Conservation (phyloP, 78 protist genomes). For the Guillardia theta region DNA sequence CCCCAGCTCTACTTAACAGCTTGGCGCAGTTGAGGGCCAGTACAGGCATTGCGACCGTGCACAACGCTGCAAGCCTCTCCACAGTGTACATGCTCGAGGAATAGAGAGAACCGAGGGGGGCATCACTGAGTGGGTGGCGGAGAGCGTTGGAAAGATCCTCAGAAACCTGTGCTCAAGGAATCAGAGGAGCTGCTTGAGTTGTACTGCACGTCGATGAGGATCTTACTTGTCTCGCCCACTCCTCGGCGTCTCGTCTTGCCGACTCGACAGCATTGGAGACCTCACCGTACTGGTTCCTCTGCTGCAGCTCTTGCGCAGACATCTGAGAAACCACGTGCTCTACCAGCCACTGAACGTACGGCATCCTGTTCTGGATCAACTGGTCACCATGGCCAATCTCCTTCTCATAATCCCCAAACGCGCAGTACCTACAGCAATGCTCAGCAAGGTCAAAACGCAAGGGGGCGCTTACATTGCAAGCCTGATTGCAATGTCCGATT, state of each 20-base stretch:
- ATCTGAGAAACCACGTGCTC: not conserved
- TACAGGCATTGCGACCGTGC: not conserved
- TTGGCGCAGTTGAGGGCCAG: not conserved
- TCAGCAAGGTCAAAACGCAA: not conserved
- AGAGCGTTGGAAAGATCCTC: not conserved
- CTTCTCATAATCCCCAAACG: not conserved
- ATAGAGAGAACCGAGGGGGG: not conserved
- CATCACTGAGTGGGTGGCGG: not conserved
- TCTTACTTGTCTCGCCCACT: not conserved
- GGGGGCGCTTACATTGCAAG: not conserved
- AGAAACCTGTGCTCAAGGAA: not conserved
- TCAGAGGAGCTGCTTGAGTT: not conserved
- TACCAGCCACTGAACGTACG: constrained; percentile 17
- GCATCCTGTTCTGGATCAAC: not conserved
- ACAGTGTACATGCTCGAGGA: not conserved
- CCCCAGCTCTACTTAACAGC: not conserved
- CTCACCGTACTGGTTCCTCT: not conserved
- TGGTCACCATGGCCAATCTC: not conserved
- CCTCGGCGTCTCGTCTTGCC: not conserved
- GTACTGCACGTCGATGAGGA: not conserved
- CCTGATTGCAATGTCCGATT: not conserved
- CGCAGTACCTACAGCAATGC: not conserved
- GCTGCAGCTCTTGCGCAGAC: not conserved
- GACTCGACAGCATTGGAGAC: not conserved
- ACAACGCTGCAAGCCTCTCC: constrained; percentile 13